phyloP scores from a whole-genome alignment of 805 yeast species.

The Wickerhamomyces sydowiorum region DNA sequence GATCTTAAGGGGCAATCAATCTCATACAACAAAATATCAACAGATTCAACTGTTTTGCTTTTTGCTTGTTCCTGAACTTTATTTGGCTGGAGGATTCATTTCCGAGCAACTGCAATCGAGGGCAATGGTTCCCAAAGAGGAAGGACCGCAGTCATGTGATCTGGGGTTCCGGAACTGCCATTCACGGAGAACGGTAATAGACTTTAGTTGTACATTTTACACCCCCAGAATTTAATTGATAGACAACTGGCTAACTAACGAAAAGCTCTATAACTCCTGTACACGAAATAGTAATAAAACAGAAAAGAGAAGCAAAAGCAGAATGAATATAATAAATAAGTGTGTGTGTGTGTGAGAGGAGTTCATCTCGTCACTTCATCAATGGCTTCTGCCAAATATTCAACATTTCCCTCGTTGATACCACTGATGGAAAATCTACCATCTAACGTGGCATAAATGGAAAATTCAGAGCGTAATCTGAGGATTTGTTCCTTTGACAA shows the following conservation, averaged over 20 bases:
- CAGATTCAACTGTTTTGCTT: too few relatives aligned
- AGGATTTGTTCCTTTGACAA: slow-evolving; percentile 65
- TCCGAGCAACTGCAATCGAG: background rate
- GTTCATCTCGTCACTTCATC: slow-evolving; percentile 36
- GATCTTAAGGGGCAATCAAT: too few relatives aligned
- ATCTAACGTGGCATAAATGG: slow-evolving; percentile 81
- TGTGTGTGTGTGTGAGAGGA: background rate
- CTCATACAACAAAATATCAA: too few relatives aligned
- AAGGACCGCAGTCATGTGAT: too few relatives aligned
- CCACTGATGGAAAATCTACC: slow-evolving; percentile 94
- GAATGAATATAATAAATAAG: background rate
- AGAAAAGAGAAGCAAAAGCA: background rate
- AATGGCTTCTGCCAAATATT: slow-evolving; percentile 60
- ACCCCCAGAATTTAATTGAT: background rate
- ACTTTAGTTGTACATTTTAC: background rate
- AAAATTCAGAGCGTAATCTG: slow-evolving; percentile 60
- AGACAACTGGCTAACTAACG: too few relatives aligned
- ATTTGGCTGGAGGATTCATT: background rate
- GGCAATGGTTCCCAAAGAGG: too few relatives aligned
- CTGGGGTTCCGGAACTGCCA: too few relatives aligned
- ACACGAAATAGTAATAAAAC: background rate
- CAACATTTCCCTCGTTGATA: slow-evolving; percentile 73
- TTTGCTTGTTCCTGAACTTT: background rate
- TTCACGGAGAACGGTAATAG: too few relatives aligned
- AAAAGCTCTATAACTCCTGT: background rate